Percentiles rank a stretch among this genome's conserved stretches.
Evolutionary conservation across 352 stramenopile genomes (phyloP).

Genomic region (Globisporangium perplexum): DNA sequence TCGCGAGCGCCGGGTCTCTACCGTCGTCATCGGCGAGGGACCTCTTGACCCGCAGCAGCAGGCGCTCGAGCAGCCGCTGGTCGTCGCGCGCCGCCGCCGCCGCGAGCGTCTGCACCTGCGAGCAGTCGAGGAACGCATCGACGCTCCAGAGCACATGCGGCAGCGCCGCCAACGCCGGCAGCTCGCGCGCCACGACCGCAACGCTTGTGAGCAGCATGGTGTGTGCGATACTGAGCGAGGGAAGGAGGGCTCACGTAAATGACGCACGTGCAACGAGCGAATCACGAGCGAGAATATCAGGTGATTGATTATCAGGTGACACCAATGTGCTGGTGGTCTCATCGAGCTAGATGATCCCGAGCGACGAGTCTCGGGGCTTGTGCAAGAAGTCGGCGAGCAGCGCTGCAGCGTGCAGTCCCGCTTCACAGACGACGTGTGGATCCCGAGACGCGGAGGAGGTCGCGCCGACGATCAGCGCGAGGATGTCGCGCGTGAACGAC

Average conservation of each 20-base stretch:
- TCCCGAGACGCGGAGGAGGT: neutral
- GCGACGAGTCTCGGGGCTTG: constrained; percentile 1
- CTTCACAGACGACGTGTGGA: neutral
- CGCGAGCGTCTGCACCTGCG: neutral
- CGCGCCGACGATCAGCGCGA: neutral
- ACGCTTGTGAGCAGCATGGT: neutral
- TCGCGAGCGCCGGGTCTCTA: neutral
- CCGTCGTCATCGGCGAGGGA: no score
- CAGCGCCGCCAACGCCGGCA: neutral
- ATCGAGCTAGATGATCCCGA: constrained; percentile 1
- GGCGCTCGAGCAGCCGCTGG: neutral
- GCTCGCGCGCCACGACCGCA: neutral
- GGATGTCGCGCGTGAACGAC: neutral
- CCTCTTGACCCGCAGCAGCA: neutral
- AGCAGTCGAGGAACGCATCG: neutral
- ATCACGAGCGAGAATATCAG: neutral
- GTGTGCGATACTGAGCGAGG: no score
- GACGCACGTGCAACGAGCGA: neutral
- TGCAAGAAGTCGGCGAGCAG: constrained; percentile 1
- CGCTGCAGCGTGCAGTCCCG: neutral
- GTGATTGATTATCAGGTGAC: neutral
- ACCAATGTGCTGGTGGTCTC: no score
- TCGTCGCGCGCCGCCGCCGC: neutral
- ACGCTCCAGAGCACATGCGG: neutral
- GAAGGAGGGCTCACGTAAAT: no score